Conservation (phyloP, 257 asterid genomes). For the Euphrasia confusa region DNA sequence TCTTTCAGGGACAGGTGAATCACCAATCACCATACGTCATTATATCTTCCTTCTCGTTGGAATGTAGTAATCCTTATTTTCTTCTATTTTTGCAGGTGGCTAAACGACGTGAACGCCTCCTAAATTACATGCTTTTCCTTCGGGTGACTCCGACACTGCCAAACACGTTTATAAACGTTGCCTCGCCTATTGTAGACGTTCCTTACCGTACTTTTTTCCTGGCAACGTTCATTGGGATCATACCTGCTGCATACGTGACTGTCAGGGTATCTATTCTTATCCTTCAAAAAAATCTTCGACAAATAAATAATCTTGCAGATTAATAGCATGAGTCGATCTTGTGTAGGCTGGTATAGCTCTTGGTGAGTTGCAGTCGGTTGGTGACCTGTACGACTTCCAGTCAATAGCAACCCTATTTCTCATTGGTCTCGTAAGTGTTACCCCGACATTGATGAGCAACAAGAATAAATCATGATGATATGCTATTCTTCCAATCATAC, state of each 20-base stretch:
- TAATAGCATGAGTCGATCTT: background rate
- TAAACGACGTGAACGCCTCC: slow-evolving; percentile 61
- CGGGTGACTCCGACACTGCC: slow-evolving; percentile 97
- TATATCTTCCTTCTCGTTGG: slow-evolving; percentile 17
- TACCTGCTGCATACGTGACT: slow-evolving; percentile 91
- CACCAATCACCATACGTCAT: slow-evolving; percentile 7
- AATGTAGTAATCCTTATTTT: background rate
- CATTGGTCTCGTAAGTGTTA: slow-evolving; percentile 64
- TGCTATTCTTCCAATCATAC: slow-evolving; percentile 19
- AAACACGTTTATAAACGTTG: slow-evolving; percentile 84
- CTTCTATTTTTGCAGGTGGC: slow-evolving; percentile 52
- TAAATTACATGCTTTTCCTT: slow-evolving; percentile 90
- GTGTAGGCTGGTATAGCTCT: slow-evolving; percentile 89
- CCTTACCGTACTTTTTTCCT: slow-evolving; percentile 84
- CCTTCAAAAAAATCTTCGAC: no score
- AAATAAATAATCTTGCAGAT: slow-evolving; percentile 1
- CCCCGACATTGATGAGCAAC: slow-evolving; percentile 69
- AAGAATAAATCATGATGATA: slow-evolving; percentile 35
- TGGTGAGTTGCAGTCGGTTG: slow-evolving; percentile 83
- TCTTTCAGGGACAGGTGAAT: slow-evolving; percentile 81
- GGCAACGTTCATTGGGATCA: slow-evolving; percentile 82
- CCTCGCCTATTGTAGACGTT: slow-evolving; percentile 93
- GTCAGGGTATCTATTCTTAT: slow-evolving; percentile 62
- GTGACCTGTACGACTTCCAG: slow-evolving; percentile 85
- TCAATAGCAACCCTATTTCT: slow-evolving; percentile 78